phyloP scores from a whole-genome alignment of 495 filamentous ascomycete species.

The Thozetella sp. region DNA sequence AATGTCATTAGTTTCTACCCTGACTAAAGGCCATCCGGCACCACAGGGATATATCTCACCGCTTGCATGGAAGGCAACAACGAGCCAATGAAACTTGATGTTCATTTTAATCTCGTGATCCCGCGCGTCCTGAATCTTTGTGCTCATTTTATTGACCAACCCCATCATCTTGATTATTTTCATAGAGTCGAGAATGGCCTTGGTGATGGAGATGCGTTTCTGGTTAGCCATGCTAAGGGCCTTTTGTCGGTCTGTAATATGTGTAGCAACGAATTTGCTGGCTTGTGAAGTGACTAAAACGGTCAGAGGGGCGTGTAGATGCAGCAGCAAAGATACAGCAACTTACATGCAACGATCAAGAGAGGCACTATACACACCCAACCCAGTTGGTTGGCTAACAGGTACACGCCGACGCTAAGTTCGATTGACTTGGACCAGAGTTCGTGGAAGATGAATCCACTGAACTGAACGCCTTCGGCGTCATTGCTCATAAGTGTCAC shows the following conservation, averaged over 20 bases:
- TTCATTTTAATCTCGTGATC: conserved; percentile 7
- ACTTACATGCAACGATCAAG: conserved; percentile 49
- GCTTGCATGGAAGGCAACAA: conserved; percentile 7
- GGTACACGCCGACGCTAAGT: conserved; percentile 56
- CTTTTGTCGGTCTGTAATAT: conserved; percentile 44
- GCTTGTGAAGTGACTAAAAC: conserved; percentile 20
- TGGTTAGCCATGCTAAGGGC: conserved; percentile 52
- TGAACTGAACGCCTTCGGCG: conserved; percentile 16
- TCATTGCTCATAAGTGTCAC: conserved; percentile 62
- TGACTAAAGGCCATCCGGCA: neutral
- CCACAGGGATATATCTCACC: conserved; percentile 6
- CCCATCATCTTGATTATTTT: conserved; percentile 67
- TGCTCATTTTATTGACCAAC: conserved; percentile 36
- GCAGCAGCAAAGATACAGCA: neutral
- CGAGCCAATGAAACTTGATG: conserved; percentile 5
- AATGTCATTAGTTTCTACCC: neutral
- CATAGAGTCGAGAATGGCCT: conserved; percentile 55
- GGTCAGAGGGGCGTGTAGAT: neutral
- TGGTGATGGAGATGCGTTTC: conserved; percentile 50
- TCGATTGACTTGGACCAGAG: conserved; percentile 54
- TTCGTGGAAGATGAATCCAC: conserved; percentile 33
- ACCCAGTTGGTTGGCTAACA: conserved; percentile 58
- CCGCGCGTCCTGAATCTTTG: conserved; percentile 10
- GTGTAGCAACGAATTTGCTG: conserved; percentile 39
- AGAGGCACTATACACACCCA: conserved; percentile 53